Base-by-base conservation (phyloP, 1,139 yeast species). In the Suhomyces coccinellae region DNA sequence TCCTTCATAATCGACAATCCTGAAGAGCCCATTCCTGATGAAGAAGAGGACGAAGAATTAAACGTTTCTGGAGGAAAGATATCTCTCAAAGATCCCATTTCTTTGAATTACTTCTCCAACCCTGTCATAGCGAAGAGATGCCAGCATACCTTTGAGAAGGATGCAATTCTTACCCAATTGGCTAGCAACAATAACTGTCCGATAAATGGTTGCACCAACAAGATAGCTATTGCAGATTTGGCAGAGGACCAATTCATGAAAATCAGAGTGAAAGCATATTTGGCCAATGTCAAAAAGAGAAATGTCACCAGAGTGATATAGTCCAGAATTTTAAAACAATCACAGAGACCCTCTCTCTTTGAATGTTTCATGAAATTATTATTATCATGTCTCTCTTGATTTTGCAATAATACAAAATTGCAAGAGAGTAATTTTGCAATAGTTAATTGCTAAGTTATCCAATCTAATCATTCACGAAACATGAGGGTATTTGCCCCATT, bases 11-110 rank as follows among this genome's bases (percentile, higher is more conserved):
- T 71, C 5, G 52, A 61, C 20, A 56, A 72, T 43, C 79, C 79
- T 0, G 73, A 69, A 45, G 71, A 69, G 33, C 74, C 75, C 4
- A 58, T 74, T 15, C 77, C 77, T 0, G 54, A 52, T 14, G 69
- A 58, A 5, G 64, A 57, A 10, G 79, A 67, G 14, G 85, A 80
- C 29, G 85, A 79, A 11, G 88, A 83, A 15, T 46, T 85, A 34
- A 77, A 73, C 36, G 75, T 85, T 5, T 79, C 79, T 3, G 95
- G 93, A 42, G 93, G 93, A 32, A 78, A 69, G 42, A 69, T 86
- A 15, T 80, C 83, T 36, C 61, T 86, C 44, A 73, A 71, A 33
- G 88, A 89, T 59, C 91, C 93, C 0, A 69, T 85, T 11, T 79
- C 89, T 0, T 61, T 77, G 50, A 68, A 73, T 46, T 61, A 66